Conservation (phyloP, 768 basidiomycete genomes). For the Amanita muscaria region DNA sequence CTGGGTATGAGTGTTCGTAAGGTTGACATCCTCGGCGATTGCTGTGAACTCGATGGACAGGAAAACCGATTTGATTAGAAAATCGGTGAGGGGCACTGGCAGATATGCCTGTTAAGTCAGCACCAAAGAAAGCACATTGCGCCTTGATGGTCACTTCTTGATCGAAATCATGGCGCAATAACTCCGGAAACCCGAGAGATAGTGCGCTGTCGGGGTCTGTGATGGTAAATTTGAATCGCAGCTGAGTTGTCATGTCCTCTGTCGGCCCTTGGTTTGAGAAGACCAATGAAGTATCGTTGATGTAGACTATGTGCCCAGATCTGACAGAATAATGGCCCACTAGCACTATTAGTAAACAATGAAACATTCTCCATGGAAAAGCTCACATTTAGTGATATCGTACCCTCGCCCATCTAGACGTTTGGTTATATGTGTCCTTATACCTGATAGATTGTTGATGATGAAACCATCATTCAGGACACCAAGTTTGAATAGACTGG, state of each 20-base stretch:
- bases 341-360: slow-evolving; percentile 21
- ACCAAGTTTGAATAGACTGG: slow-evolving; percentile 55
- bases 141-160: slow-evolving; percentile 47
- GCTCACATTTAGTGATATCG: slow-evolving; percentile 74
- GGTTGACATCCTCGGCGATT: slow-evolving; percentile 56
- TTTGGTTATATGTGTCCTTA: slow-evolving; percentile 70
- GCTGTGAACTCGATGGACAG: slow-evolving; percentile 38
- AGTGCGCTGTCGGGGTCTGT: slow-evolving; percentile 38
- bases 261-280: slow-evolving; percentile 20
- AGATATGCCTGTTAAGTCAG: slow-evolving; percentile 35
- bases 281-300: slow-evolving; percentile 57
- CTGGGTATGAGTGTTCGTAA: slow-evolving; percentile 38
- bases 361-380: background rate
- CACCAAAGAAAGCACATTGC: slow-evolving; percentile 65
- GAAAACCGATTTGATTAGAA: slow-evolving; percentile 43
- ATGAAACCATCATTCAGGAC: slow-evolving; percentile 61
- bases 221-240: slow-evolving; percentile 50
- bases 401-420: slow-evolving; percentile 80
- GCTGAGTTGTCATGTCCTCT: slow-evolving; percentile 27
- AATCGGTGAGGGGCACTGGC: slow-evolving; percentile 15
- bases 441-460: slow-evolving; percentile 68
- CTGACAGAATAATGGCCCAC: slow-evolving; percentile 78
- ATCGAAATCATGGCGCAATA: slow-evolving; percentile 24
- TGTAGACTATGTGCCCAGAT: slow-evolving; percentile 73
- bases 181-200: slow-evolving; percentile 18